Conservation (phyloP, 2,329 filamentous ascomycete genomes). For the Hymenoscyphus fraxineus region DNA sequence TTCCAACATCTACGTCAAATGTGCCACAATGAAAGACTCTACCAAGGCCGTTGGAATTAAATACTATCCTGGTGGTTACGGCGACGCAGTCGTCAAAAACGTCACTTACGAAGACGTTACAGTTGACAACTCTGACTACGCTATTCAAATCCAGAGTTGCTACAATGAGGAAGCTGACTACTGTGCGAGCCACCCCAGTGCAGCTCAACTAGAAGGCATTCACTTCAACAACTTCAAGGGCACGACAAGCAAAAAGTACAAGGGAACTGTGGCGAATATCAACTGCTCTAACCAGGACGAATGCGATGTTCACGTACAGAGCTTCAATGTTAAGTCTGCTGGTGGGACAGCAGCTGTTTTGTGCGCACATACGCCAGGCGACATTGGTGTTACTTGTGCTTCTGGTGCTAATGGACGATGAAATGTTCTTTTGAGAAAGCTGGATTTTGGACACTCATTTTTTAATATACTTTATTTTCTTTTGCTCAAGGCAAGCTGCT, state of each 20-base stretch:
- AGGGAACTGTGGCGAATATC: conserved; percentile 37
- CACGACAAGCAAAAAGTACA: conserved; percentile 38
- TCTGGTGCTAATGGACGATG: conserved; percentile 1
- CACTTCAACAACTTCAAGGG: conserved; percentile 39
- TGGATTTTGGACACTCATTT: no score
- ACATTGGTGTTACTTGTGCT: conserved; percentile 2
- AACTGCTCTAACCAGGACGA: conserved; percentile 38
- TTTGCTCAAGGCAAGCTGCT: not conserved
- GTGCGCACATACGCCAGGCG: conserved; percentile 32
- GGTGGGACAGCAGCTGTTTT: conserved; percentile 35
- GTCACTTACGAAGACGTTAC: conserved; percentile 40
- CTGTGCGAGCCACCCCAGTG: conserved; percentile 36
- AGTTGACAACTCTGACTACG: conserved; percentile 40
- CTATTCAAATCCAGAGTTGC: conserved; percentile 45
- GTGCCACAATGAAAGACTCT: conserved; percentile 40
- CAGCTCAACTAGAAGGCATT: conserved; percentile 36
- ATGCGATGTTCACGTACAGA: conserved; percentile 37
- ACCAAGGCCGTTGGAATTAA: conserved; percentile 47
- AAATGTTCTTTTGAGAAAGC: not conserved
- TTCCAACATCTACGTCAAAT: conserved; percentile 40
- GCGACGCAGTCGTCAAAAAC: conserved; percentile 39
- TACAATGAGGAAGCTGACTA: conserved; percentile 38
- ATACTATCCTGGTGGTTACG: conserved; percentile 41
- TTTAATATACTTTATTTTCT: not conserved
- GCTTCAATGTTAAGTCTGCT: conserved; percentile 36